Conservation (phyloP, 164 flowering plant genomes). For the Dillenia turbinata region DNA sequence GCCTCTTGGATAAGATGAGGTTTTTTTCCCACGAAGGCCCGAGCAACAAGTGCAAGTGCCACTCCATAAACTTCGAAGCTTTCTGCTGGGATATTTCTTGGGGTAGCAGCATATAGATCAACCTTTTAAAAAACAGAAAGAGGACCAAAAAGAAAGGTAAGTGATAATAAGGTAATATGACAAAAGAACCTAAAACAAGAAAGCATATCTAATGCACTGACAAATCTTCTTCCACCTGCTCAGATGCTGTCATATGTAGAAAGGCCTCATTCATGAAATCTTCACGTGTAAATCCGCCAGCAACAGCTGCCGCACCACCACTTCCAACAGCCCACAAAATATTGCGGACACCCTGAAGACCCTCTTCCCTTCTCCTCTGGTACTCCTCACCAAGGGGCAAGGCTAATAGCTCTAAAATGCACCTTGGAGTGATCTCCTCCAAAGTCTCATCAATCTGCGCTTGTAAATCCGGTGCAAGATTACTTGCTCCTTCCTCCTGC, state of each 20-base stretch:
- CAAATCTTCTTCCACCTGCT: slow-evolving; percentile 53
- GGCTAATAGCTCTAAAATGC: slow-evolving; percentile 82
- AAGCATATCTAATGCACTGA: neutral
- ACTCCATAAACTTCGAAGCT: slow-evolving; percentile 94
- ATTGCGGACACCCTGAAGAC: slow-evolving; percentile 87
- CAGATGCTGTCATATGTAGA: slow-evolving; percentile 77
- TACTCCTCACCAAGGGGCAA: slow-evolving; percentile 71
- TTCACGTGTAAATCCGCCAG: slow-evolving; percentile 95
- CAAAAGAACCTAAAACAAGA: neutral
- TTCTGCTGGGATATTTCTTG: slow-evolving; percentile 82
- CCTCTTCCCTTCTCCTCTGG: slow-evolving; percentile 64
- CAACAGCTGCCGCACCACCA: slow-evolving; percentile 87
- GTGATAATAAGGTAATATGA: neutral
- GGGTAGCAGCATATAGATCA: slow-evolving; percentile 84
- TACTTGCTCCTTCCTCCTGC: slow-evolving; percentile 97
- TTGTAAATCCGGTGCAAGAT: slow-evolving; percentile 85
- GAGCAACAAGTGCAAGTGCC: slow-evolving; percentile 94
- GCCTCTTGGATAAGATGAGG: slow-evolving; percentile 86
- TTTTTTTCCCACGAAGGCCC: slow-evolving; percentile 76
- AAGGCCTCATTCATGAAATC: slow-evolving; percentile 91
- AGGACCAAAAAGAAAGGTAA: neutral
- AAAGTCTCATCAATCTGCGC: slow-evolving; percentile 95
- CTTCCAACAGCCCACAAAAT: slow-evolving; percentile 98
- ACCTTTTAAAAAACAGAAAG: slow-evolving; percentile 40
- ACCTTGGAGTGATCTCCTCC: slow-evolving; percentile 91